Conservation (phyloP, 2,329 filamentous ascomycete species). For the Helotiales sp. region DNA sequence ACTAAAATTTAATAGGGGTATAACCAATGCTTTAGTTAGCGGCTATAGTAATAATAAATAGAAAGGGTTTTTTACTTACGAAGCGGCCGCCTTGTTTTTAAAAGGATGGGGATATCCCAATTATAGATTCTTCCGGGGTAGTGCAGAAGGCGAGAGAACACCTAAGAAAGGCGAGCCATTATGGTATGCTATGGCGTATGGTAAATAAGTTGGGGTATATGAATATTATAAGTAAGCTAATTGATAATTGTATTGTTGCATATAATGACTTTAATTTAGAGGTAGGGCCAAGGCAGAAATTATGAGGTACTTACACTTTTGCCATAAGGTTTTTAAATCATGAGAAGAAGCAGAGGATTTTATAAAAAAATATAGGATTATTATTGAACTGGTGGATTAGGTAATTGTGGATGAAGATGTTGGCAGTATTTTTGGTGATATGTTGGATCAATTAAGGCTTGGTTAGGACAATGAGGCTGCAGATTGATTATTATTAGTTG, state of each 20-base stretch:
- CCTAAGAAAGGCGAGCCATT: conserved; percentile 11
- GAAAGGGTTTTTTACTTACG: neutral
- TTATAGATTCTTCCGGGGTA: conserved; percentile 7
- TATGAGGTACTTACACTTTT: neutral
- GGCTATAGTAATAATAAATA: conserved; percentile 15
- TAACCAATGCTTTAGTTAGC: conserved; percentile 4
- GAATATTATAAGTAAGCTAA: conserved; percentile 14
- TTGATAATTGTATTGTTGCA: conserved; percentile 1
- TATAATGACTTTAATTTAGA: conserved; percentile 5
- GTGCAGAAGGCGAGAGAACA: conserved; percentile 12
- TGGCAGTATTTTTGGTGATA: neutral
- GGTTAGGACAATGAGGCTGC: neutral
- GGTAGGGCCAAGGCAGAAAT: neutral
- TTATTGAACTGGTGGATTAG: neutral
- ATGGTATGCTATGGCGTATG: conserved; percentile 16
- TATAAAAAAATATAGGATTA: neutral
- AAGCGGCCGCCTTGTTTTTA: conserved; percentile 10
- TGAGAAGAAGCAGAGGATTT: neutral
- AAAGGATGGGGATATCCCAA: conserved; percentile 7
- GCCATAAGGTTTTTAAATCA: conserved; percentile 6
- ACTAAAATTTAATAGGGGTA: conserved; percentile 3
- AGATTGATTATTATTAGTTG: neutral
- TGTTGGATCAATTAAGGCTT: neutral
- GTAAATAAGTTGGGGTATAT: conserved; percentile 16
- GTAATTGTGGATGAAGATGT: neutral